Evolutionary conservation across 257 asterid genomes (phyloP).

Genomic region (Anisodus acutangulus): DNA sequence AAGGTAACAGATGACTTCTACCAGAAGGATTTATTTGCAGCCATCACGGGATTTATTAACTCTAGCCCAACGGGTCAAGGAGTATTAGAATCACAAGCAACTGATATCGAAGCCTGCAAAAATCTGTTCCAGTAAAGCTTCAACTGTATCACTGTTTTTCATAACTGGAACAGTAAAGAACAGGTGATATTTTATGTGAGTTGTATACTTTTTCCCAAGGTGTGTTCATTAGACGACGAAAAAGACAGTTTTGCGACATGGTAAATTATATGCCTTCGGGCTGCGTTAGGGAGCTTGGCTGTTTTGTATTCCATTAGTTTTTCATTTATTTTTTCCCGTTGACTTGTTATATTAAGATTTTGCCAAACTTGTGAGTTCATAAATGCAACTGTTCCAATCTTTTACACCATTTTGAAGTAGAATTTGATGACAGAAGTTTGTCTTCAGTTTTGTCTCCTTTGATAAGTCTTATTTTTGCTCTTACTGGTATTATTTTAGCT

Average conservation of each 20-base stretch:
- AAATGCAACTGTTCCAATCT: slow-evolving; percentile 40
- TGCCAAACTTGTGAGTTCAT: slow-evolving; percentile 54
- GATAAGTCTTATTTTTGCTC: background rate
- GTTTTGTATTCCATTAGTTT: slow-evolving; percentile 60
- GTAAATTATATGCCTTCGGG: slow-evolving; percentile 49
- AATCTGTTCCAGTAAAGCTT: slow-evolving; percentile 51
- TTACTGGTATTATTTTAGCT: background rate
- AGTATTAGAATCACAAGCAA: slow-evolving; percentile 66
- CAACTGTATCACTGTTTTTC: slow-evolving; percentile 23
- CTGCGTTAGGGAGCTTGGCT: background rate
- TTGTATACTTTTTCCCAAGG: slow-evolving; percentile 52
- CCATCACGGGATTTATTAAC: slow-evolving; percentile 44
- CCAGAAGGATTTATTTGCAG: slow-evolving; percentile 61
- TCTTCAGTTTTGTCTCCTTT: background rate
- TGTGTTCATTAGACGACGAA: slow-evolving; percentile 30
- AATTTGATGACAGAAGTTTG: background rate
- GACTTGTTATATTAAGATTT: slow-evolving; percentile 49
- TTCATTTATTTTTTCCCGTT: slow-evolving; percentile 29
- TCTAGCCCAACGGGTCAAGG: slow-evolving; percentile 54
- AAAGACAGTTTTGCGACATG: slow-evolving; percentile 42
- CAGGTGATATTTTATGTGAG: slow-evolving; percentile 39
- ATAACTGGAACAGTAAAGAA: slow-evolving; percentile 34
- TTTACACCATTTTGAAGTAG: slow-evolving; percentile 36
- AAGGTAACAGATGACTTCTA: slow-evolving; percentile 60
- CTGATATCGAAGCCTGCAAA: slow-evolving; percentile 69